Evolutionary conservation across 805 yeast species (phyloP).

Genomic region (Starmerella roubikii): DNA sequence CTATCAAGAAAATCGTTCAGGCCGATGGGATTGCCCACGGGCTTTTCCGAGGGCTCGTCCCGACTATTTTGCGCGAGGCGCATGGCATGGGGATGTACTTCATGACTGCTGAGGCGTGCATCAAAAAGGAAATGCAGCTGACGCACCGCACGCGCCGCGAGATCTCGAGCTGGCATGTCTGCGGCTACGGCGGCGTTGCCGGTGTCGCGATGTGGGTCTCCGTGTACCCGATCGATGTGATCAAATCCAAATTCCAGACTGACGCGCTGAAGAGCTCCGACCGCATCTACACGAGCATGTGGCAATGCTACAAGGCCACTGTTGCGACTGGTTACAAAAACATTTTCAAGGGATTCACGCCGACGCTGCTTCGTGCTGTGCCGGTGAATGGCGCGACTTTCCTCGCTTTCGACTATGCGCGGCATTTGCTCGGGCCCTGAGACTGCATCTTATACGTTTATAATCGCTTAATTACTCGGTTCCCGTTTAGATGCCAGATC

Average conservation of each 20-base stretch:
- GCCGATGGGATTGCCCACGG: slow-evolving; percentile 42
- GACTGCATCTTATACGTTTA: no score
- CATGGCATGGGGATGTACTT: slow-evolving; percentile 81
- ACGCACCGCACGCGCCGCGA: slow-evolving; percentile 45
- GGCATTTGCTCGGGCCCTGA: slow-evolving; percentile 26
- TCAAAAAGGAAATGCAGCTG: slow-evolving; percentile 46
- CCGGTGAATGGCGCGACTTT: slow-evolving; percentile 98
- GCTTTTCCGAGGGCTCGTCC: slow-evolving; percentile 65
- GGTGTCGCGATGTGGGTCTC: slow-evolving; percentile 84
- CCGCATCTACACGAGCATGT: slow-evolving; percentile 46
- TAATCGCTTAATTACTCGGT: background rate
- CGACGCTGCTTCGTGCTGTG: slow-evolving; percentile 90
- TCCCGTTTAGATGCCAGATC: background rate
- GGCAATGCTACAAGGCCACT: slow-evolving; percentile 46
- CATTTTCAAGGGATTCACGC: slow-evolving; percentile 79
- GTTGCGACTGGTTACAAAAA: slow-evolving; percentile 35
- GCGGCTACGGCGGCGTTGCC: slow-evolving; percentile 77
- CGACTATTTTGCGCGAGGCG: slow-evolving; percentile 73
- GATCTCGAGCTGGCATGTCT: slow-evolving; percentile 76
- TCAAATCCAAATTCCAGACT: slow-evolving; percentile 79
- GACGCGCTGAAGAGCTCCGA: slow-evolving; percentile 45
- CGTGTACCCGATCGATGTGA: slow-evolving; percentile 77
- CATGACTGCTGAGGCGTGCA: slow-evolving; percentile 77
- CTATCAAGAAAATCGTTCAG: slow-evolving; percentile 43
- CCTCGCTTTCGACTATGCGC: slow-evolving; percentile 79